A percentile compares a stretch with the other conserved stretches of the same genome.
These are phyloP conservation scores for Globisporangium cederbergense DNA, from an alignment of 352 stramenopile genomes.

Conservation along the genomic window DNA sequence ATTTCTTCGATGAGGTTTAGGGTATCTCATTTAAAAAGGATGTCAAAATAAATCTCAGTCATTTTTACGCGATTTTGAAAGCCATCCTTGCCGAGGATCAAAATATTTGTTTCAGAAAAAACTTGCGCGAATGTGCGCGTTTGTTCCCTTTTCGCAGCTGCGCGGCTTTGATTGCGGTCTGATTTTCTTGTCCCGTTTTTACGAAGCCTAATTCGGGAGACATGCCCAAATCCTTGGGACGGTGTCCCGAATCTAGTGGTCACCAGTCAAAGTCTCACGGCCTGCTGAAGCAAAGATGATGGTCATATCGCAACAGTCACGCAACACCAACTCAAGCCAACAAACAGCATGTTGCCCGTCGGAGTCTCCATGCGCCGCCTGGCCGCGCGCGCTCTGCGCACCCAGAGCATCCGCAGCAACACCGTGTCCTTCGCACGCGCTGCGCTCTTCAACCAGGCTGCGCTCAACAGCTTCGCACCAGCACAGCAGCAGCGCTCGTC, in stretches of 20 bases:
- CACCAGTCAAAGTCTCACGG: conserved; percentile 15
- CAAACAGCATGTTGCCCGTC: conserved; percentile 27
- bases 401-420: conserved; percentile 2
- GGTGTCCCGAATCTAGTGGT: conserved; percentile 8
- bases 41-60: no score
- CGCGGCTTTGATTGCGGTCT: neutral
- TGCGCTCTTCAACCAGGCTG: conserved; percentile 7
- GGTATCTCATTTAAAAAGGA: no score
- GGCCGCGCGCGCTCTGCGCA: conserved; percentile 15
- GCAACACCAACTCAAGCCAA: conserved; percentile 10
- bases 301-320: conserved; percentile 16
- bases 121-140: conserved; percentile 8
- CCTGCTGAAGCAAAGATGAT: conserved; percentile 2
- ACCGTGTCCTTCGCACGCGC: conserved; percentile 1
- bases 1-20: no score
- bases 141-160: conserved; percentile 1
- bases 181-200: conserved; percentile 2
- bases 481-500: conserved; percentile 35
- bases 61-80: no score
- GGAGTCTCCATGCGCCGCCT: conserved; percentile 27
- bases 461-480: conserved; percentile 27
- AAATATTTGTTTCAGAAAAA: no score
- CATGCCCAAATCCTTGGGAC: conserved; percentile 14
- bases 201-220: neutral
- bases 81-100: no score